Evolutionary conservation across 768 basidiomycete species (phyloP).

Genomic region (Xerocomus brunneocitrinus): DNA sequence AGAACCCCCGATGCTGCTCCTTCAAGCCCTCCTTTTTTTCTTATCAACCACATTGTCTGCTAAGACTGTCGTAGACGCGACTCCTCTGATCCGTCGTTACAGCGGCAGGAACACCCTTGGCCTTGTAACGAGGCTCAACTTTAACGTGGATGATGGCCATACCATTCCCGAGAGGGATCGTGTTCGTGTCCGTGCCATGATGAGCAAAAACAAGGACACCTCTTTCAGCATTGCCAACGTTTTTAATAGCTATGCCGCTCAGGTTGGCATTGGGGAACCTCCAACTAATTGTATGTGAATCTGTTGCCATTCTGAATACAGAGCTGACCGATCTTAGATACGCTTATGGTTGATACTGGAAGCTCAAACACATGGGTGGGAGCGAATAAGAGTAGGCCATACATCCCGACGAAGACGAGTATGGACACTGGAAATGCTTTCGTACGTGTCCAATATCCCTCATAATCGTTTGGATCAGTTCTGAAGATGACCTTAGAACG

Average conservation of each 20-base stretch:
- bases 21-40: too few species aligned
- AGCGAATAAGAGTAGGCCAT: slow-evolving; percentile 5
- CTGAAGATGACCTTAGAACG: background rate
- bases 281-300: slow-evolving; percentile 20
- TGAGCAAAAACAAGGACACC: slow-evolving; percentile 3
- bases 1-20: too few species aligned
- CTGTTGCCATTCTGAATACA: too few species aligned
- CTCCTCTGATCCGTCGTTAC: too few species aligned
- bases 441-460: background rate
- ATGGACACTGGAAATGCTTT: slow-evolving; percentile 11
- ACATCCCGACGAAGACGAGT: slow-evolving; percentile 9
- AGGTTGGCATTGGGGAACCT: slow-evolving; percentile 28
- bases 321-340: slow-evolving; percentile 12
- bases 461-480: background rate
- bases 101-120: too few species aligned
- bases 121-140: too few species aligned
- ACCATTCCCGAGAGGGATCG: slow-evolving; percentile 15
- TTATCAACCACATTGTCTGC: too few species aligned
- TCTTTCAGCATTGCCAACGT: slow-evolving; percentile 16
- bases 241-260: slow-evolving; percentile 22
- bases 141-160: background rate
- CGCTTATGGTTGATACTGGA: slow-evolving; percentile 28
- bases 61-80: too few species aligned
- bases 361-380: slow-evolving; percentile 30
- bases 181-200: slow-evolving; percentile 16